Conservation (phyloP, 2,329 filamentous ascomycete genomes). For the Penicillium janthinellum region DNA sequence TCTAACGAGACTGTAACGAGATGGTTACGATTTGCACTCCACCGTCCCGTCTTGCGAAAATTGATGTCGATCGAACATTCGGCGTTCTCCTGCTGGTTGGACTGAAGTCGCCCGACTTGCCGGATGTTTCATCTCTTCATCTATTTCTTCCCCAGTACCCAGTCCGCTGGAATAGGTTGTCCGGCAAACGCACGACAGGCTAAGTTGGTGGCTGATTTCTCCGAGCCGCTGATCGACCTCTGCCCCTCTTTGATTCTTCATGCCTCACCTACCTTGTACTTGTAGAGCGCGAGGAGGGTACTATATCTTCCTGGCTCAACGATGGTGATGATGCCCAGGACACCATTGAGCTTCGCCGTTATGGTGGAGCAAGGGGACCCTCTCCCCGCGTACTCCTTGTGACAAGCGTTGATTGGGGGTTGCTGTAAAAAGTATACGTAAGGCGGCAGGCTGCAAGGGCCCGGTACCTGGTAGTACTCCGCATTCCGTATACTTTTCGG, state of each 20-base stretch:
- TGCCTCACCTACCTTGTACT: not conserved
- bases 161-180: not conserved
- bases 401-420: conserved; percentile 7
- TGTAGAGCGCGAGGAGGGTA: not conserved
- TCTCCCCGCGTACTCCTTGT: conserved; percentile 4
- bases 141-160: not conserved
- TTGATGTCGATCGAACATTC: not conserved
- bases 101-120: not conserved
- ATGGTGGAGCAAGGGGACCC: not conserved
- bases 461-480: conserved; percentile 28
- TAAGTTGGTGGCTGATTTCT: conserved; percentile 8
- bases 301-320: not conserved
- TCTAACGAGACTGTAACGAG: not conserved
- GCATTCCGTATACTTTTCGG: not conserved
- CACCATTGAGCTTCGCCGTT: not conserved
- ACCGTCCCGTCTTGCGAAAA: not conserved
- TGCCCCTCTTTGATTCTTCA: conserved; percentile 7
- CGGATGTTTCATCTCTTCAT: not conserved
- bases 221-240: conserved; percentile 9
- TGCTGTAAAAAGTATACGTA: not conserved
- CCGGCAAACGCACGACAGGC: not conserved
- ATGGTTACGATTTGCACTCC: not conserved
- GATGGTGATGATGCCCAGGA: not conserved
- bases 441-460: conserved; percentile 3
- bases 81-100: not conserved